Evolutionary conservation across 2,329 filamentous ascomycete genomes (phyloP).

Genomic region (Venturiaceae sp.): DNA sequence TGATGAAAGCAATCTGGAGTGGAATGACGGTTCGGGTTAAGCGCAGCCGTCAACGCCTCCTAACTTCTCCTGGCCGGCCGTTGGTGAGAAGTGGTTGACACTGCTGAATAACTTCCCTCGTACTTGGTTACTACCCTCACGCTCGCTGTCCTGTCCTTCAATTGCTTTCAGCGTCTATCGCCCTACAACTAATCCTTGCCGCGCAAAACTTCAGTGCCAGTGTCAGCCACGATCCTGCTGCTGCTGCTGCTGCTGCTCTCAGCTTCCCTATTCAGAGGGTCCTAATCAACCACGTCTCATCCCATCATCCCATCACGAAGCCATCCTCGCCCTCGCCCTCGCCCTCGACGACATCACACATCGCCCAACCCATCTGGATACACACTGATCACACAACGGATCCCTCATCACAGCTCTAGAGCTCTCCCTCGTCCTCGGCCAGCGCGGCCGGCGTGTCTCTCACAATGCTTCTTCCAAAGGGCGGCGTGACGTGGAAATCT

Average conservation of each 20-base stretch:
- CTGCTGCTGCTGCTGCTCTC: neutral
- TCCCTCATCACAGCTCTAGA: neutral
- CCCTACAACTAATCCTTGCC: neutral
- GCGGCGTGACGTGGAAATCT: constrained; percentile 86
- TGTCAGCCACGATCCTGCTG: neutral
- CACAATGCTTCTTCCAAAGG: constrained; percentile 80
- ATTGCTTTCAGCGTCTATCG: neutral
- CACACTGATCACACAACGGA: too few relatives aligned
- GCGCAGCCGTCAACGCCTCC: too few relatives aligned
- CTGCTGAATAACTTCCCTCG: too few relatives aligned
- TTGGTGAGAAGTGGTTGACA: too few relatives aligned
- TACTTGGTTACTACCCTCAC: neutral
- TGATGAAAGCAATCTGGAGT: too few relatives aligned
- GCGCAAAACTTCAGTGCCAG: neutral
- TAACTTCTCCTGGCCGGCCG: too few relatives aligned
- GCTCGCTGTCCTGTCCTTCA: neutral
- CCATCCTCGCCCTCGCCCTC: neutral
- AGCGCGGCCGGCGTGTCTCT: neutral
- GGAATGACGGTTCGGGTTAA: too few relatives aligned
- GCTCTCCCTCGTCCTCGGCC: neutral
- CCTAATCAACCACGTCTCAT: neutral
- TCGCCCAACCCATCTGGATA: too few relatives aligned
- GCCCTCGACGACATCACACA: neutral
- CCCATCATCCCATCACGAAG: neutral
- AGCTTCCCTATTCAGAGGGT: neutral